These are phyloP conservation scores for Fusarium staphyleae DNA, from an alignment of 2,329 filamentous ascomycete species.

Conservation along the genomic window DNA sequence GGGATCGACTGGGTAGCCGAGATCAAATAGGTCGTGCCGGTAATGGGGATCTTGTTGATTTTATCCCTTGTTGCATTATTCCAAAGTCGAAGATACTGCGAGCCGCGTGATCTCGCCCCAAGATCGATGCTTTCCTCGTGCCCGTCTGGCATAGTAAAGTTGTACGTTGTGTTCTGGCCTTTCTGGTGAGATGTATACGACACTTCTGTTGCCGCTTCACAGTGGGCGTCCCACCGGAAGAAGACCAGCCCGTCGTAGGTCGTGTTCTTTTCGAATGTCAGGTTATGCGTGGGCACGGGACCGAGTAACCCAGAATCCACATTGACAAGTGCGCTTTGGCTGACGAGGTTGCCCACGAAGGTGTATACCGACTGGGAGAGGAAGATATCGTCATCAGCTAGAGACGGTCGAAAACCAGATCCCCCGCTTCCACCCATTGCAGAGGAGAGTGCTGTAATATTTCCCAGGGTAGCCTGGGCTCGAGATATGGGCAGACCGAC, in stretches of 20 bases:
- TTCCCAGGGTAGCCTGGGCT: conserved; percentile 4
- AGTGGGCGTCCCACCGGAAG: conserved; percentile 31
- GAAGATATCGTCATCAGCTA: conserved; percentile 27
- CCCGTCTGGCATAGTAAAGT: conserved; percentile 28
- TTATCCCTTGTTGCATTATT: conserved; percentile 8
- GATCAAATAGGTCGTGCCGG: conserved; percentile 21
- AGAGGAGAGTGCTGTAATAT: conserved; percentile 17
- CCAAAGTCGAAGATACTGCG: conserved; percentile 23
- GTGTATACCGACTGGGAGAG: conserved; percentile 28
- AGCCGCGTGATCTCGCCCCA: neutral
- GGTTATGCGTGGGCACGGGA: conserved; percentile 28
- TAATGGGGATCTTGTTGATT: conserved; percentile 19
- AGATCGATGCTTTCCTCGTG: conserved; percentile 27
- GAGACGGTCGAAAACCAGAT: conserved; percentile 8
- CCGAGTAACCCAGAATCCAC: conserved; percentile 30
- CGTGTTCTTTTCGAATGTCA: conserved; percentile 26
- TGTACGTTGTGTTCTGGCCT: conserved; percentile 24
- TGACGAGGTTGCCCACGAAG: conserved; percentile 31
- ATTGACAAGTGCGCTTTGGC: conserved; percentile 28
- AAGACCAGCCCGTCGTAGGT: conserved; percentile 29
- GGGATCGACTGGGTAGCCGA: conserved; percentile 26
- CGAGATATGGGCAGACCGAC: conserved; percentile 23
- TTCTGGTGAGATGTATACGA: conserved; percentile 19
- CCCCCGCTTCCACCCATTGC: conserved; percentile 18
- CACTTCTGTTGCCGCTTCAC: conserved; percentile 29